Base-by-base conservation (phyloP, 768 basidiomycete species). In the Tulasnella sp. region DNA sequence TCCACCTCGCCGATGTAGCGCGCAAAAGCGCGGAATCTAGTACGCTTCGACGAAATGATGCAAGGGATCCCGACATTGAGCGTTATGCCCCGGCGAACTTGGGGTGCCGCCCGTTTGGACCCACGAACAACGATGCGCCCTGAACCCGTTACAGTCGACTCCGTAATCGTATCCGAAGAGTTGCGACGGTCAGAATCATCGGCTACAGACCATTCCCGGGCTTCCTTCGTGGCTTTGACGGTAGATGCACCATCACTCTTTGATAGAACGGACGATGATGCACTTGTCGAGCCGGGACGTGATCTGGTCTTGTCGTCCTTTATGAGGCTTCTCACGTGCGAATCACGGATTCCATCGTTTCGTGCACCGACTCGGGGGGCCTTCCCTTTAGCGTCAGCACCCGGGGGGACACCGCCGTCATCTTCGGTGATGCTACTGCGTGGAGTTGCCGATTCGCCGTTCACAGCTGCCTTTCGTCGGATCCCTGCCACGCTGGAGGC, bases 11-110 rank as follows among this genome's bases (percentile, higher is more conserved):
- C 90, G 50, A 93, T 89, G 66, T 93, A 92, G 4, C 89, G 73
- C 19, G 88, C 90, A 64, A 81, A 84, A 0, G 90, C 90, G 49
- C 84, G 82, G 75, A 92, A 89, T 7, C 87, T 78, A 61, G 83
- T 82, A 35, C 84, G 77, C 66, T 86, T 85, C 39, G 82, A 84
- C 2, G 86, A 79, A 61, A 92, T 84, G 67, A 92, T 89, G 70
- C 90, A 92, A 0, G 90, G 87, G 32, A 92, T 92, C 7, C 89
- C 89, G 25, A 91, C 81, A 34, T 86, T 83, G 34, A 93, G 77
- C 9, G 81, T 85, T 2, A 82, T 80, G 0, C 89, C 88, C 0
- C 63, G 63, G 40, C 23, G 31, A 14, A 57, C 41, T 8, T 56
- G 59, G 17, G 57, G 34, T 15, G 23, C 19, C 5, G 32, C 19